Base-by-base conservation (phyloP, 2,329 filamentous ascomycete genomes). In the Colletotrichum tanaceti region DNA sequence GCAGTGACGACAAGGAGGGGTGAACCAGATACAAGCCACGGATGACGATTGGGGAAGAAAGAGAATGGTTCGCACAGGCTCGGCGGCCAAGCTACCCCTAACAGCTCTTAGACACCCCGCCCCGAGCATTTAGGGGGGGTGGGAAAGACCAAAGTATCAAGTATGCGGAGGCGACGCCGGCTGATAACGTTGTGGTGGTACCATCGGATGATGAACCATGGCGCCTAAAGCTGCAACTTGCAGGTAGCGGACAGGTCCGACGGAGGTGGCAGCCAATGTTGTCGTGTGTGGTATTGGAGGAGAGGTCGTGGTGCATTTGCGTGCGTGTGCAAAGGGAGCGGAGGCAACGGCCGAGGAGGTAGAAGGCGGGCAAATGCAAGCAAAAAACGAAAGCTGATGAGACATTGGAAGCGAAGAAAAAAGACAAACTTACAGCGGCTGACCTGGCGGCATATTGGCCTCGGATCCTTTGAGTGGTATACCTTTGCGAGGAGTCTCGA, bases 391-490 rank as follows among this genome's bases (percentile, higher is more conserved):
- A 63, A 28, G 43, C 24, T 44, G 22, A 32, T 38, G 43, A 54
- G 50, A 68, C 55, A 28, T 5, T 20, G 28, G 18, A 20, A 20
- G 62, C 38, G 58, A 58, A 44, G n/a, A n/a, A n/a, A n/a, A 47
- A 47, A 54, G 20, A 38, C 20, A 53, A 58, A 70, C 67, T 47
- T 63, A 70, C 67, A 70, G 64, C 52, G 63, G 67, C 67, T 68
- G 67, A 44, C 67, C 67, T 58, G 67, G 58, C 32, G 58, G 41
- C 67, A 63, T 70, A 28, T 58, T 41, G 47, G 55, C 28, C 47
- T 60, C 35, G 20, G n/a, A 24, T 38, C 24, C 32, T 35, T 28
- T 43, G 39, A 20, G 44, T n/a, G n/a, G n/a, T n/a, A n/a, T 18
- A 35, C 32, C 32, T 35, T 44, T 58, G 22, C 20, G 47, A 43